Conservation (phyloP, 768 basidiomycete species). For the Naematelia encephala region DNA sequence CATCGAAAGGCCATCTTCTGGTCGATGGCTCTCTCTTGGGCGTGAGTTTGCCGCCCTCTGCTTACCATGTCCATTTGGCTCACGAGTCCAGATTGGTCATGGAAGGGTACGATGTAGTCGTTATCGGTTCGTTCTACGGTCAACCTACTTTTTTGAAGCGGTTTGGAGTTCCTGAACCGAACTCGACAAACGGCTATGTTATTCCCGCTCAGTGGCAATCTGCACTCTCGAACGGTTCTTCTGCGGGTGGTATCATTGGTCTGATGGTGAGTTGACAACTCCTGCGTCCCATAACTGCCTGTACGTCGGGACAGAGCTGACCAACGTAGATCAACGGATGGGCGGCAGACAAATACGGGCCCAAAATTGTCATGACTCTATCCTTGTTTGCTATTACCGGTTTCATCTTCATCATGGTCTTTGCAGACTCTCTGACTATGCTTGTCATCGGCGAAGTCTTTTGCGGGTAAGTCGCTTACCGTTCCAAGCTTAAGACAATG, state of each 20-base stretch:
- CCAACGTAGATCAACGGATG: slow-evolving; percentile 37
- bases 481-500: not conserved
- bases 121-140: slow-evolving; percentile 20
- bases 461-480: no score
- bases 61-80: not conserved
- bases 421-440: slow-evolving; percentile 13
- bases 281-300: not conserved
- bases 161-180: slow-evolving; percentile 17
- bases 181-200: slow-evolving; percentile 25
- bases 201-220: slow-evolving; percentile 50
- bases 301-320: not conserved
- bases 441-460: slow-evolving; percentile 22
- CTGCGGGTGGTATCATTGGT: slow-evolving; percentile 43
- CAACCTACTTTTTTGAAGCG: slow-evolving; percentile 27
- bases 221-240: slow-evolving; percentile 40
- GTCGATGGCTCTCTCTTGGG: slow-evolving; percentile 30
- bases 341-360: slow-evolving; percentile 44
- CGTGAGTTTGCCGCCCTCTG: no score
- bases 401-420: slow-evolving; percentile 20
- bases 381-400: slow-evolving; percentile 19
- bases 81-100: slow-evolving; percentile 4
- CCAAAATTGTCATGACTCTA: slow-evolving; percentile 35
- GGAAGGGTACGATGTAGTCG: slow-evolving; percentile 32
- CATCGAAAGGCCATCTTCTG: slow-evolving; percentile 48
- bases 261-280: no score